Conservation (phyloP, 805 yeast genomes). For the Metschnikowia cubensis region DNA sequence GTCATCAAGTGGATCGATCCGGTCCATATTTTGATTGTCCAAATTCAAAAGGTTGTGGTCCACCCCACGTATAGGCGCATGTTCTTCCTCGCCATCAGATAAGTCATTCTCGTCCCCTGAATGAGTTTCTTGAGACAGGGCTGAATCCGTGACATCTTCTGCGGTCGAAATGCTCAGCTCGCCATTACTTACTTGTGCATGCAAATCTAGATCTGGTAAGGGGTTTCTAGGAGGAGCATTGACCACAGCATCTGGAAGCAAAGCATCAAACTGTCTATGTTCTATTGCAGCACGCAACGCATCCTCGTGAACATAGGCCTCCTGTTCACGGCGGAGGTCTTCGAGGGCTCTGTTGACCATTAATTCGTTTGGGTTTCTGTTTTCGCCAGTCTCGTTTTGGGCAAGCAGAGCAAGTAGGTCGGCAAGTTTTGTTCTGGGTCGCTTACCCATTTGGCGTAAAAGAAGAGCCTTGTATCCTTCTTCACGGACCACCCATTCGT, state of each 20-base stretch:
- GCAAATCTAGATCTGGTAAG: background rate
- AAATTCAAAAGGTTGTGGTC: background rate
- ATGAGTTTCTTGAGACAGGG: background rate
- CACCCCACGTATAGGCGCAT: background rate
- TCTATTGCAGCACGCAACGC: slow-evolving; percentile 14
- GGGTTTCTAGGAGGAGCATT: background rate
- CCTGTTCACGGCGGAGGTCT: slow-evolving; percentile 14
- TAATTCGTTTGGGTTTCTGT: background rate
- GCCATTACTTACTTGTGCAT: background rate
- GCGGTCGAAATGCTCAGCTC: background rate
- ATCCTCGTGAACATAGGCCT: slow-evolving; percentile 5
- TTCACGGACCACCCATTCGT: slow-evolving; percentile 70
- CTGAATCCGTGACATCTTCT: background rate
- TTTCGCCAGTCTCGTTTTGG: slow-evolving; percentile 1
- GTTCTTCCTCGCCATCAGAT: background rate
- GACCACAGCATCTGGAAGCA: slow-evolving; percentile 1
- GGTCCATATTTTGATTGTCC: background rate
- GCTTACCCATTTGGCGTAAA: slow-evolving; percentile 55
- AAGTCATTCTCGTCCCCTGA: background rate
- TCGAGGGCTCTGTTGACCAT: slow-evolving; percentile 15
- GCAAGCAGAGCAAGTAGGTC: slow-evolving; percentile 27
- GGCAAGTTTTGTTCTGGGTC: slow-evolving; percentile 39
- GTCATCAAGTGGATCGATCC: background rate
- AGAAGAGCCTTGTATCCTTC: slow-evolving; percentile 62
- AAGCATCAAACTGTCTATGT: slow-evolving; percentile 8